Evolutionary conservation across 768 basidiomycete genomes (phyloP).

Genomic region (Rhizopogon salebrosus): DNA sequence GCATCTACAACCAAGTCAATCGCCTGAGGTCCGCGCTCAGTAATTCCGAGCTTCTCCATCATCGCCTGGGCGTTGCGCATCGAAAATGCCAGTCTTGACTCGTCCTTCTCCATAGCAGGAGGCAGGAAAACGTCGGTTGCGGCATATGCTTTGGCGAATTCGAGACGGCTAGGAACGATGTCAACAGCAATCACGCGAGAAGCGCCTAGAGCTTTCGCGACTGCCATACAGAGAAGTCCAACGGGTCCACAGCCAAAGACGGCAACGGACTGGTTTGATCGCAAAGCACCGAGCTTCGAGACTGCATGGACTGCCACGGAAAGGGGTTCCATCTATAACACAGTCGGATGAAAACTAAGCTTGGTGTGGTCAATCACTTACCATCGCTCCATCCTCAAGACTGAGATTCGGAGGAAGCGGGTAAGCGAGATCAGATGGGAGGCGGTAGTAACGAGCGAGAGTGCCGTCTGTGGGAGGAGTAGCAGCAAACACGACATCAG

Average conservation of each 20-base stretch:
- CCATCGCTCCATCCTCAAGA: conserved; percentile 94
- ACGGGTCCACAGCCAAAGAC: conserved; percentile 90
- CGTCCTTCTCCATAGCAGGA: conserved; percentile 51
- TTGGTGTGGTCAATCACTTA: conserved; percentile 22
- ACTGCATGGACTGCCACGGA: conserved; percentile 91
- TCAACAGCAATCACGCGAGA: conserved; percentile 81
- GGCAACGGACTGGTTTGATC: conserved; percentile 68
- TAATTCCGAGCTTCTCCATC: conserved; percentile 58
- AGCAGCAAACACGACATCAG: conserved; percentile 83
- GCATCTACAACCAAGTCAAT: conserved; percentile 91
- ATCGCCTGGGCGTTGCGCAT: conserved; percentile 64
- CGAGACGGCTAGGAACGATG: conserved; percentile 67
- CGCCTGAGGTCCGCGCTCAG: conserved; percentile 61
- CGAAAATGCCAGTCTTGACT: conserved; percentile 68
- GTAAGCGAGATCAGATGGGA: conserved; percentile 84
- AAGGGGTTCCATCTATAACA: conserved; percentile 81
- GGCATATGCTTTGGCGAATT: conserved; percentile 82
- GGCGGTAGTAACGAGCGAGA: conserved; percentile 76
- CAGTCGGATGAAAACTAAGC: neutral
- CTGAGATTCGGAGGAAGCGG: conserved; percentile 77
- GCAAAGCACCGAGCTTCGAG: conserved; percentile 66
- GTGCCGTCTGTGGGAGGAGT: conserved; percentile 95
- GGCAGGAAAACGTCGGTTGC: conserved; percentile 76
- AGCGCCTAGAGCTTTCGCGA: conserved; percentile 92
- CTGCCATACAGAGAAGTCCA: conserved; percentile 88